phyloP scores from a whole-genome alignment of 2,329 filamentous ascomycete genomes.

The Ceratocystis alfenasii region DNA sequence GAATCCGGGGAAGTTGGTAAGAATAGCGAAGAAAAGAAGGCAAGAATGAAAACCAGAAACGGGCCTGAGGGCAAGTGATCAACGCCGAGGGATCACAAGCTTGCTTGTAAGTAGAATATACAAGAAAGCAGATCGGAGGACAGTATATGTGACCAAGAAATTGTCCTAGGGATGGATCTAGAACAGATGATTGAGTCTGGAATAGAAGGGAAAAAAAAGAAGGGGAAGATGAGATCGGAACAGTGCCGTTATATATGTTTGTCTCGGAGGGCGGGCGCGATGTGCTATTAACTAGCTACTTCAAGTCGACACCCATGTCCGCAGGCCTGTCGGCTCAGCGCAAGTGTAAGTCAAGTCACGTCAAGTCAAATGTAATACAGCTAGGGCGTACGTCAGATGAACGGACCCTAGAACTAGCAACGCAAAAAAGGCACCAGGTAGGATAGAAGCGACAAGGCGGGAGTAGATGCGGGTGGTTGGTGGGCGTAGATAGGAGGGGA shows the following conservation, averaged over 20 bases:
- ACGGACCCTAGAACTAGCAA: background rate
- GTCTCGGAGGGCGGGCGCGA: background rate
- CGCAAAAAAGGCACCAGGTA: background rate
- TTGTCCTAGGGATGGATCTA: background rate
- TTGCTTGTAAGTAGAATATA: background rate
- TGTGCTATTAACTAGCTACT: background rate
- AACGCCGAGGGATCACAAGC: background rate
- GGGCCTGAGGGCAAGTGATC: constrained; percentile 1
- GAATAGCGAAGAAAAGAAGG: background rate
- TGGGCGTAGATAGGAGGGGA: background rate
- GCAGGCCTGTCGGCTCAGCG: background rate
- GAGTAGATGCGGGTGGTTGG: background rate
- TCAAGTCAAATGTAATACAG: background rate
- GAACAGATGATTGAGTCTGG: constrained; percentile 5
- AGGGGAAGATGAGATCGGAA: background rate
- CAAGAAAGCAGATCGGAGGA: background rate
- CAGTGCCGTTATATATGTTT: constrained; percentile 5
- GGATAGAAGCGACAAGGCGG: constrained; percentile 5
- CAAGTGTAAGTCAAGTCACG: background rate
- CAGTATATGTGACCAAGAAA: background rate
- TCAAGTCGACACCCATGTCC: constrained; percentile 1
- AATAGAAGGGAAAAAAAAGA: background rate
- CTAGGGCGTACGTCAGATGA: constrained; percentile 6
- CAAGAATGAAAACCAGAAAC: background rate
- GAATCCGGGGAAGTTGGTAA: background rate